These are phyloP conservation scores for Suhomyces bribrorum DNA, from an alignment of 1,139 yeast genomes.

Conservation along the genomic window DNA sequence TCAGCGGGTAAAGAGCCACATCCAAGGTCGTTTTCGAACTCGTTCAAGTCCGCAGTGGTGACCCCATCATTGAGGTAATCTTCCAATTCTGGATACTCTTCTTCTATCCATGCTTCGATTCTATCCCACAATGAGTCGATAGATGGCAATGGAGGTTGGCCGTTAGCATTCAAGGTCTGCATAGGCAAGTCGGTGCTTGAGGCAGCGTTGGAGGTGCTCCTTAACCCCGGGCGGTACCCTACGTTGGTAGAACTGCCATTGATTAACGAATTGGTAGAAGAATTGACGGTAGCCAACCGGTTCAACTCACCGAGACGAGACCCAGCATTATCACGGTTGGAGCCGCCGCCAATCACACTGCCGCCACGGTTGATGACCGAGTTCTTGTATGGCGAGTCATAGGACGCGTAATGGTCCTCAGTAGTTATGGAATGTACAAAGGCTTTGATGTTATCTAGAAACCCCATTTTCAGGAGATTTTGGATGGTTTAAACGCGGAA, in stretches of 20 bases:
- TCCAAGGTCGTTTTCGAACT: slow-evolving; percentile 70
- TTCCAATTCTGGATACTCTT: slow-evolving; percentile 75
- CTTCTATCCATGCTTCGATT: slow-evolving; percentile 72
- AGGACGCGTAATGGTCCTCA: slow-evolving; percentile 64
- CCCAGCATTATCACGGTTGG: slow-evolving; percentile 23
- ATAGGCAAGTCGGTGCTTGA: slow-evolving; percentile 38
- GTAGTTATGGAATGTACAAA: slow-evolving; percentile 65
- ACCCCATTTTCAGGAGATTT: slow-evolving; percentile 38
- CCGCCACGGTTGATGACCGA: slow-evolving; percentile 23
- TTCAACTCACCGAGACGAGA: slow-evolving; percentile 45
- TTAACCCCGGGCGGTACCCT: slow-evolving; percentile 40
- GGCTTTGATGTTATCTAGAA: slow-evolving; percentile 47
- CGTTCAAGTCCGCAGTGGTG: slow-evolving; percentile 74
- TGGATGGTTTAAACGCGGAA: too few species aligned
- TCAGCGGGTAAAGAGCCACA: slow-evolving; percentile 67
- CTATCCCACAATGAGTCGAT: slow-evolving; percentile 73
- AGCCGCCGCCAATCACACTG: slow-evolving; percentile 25
- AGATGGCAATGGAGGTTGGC: slow-evolving; percentile 72
- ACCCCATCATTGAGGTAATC: slow-evolving; percentile 73
- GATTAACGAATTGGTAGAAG: slow-evolving; percentile 31
- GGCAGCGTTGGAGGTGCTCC: slow-evolving; percentile 30
- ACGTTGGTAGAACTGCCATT: slow-evolving; percentile 23
- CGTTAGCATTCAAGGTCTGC: slow-evolving; percentile 46
- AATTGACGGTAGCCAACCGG: slow-evolving; percentile 45
- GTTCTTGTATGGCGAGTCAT: slow-evolving; percentile 47